Base-by-base conservation (phyloP, 208 protist species). In the Acanthamoeba healyi region DNA sequence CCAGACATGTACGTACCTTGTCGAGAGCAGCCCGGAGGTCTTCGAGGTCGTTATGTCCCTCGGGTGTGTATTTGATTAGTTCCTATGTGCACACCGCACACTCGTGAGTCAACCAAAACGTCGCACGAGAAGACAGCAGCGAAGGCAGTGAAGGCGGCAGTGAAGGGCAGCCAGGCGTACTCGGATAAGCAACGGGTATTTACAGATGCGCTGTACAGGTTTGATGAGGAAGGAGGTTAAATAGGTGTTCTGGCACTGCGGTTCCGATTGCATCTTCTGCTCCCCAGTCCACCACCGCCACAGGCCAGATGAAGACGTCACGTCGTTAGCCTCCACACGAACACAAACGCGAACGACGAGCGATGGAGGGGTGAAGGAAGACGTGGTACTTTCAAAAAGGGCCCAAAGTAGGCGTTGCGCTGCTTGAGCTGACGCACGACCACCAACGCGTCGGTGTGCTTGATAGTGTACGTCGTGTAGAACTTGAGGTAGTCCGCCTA, bases 171-270 rank as follows among this genome's bases (percentile, higher is more conserved):
- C n/a, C n/a, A n/a, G n/a, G n/a, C n/a, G n/a, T n/a, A n/a, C n/a
- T n/a, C n/a, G n/a, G n/a, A n/a, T n/a, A n/a, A 88, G 46, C 79
- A 88, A 88, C 17, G 79, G 79, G 44, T 88, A 92, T 92, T 92
- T 92, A 92, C 86, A 92, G 32, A 92, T 92, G 38, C 86, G 46
- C 86, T 92, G 86, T 72, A 92, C 86, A 72, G 86, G 86, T 46
- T 92, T 92, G 86, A 92, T 92, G 58, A 92, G 86, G 56, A 92
- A 92, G 49, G 86, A 92, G 38, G n/a, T 92, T 38, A 92, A 72
- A 72, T 92, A 63, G n/a, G n/a, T 12, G 86, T 92, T 92, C 24
- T 92, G 56, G 34, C 54, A 92, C 56, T 72, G 54, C 14, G 86
- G 86, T 19, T 92, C 29, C 86, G 44, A 72, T 92, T 92, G 86